These are phyloP conservation scores for Aspergillus baeticus DNA, from an alignment of 495 filamentous ascomycete genomes.

Conservation along the genomic window DNA sequence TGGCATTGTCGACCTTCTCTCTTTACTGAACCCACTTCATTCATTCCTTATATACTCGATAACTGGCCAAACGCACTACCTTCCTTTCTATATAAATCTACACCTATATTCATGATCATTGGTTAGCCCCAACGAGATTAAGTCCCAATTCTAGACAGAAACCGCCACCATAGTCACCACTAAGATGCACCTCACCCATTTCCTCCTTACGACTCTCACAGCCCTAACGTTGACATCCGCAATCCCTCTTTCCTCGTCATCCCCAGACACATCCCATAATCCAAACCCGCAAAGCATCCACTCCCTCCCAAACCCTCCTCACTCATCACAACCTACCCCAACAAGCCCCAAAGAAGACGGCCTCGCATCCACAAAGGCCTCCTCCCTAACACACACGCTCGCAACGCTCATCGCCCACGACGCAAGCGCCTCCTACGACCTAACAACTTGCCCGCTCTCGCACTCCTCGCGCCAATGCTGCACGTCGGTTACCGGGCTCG, in stretches of 20 bases:
- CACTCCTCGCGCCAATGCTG: constrained; percentile 32
- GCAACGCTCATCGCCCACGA: not conserved
- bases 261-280: not conserved
- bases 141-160: too few relatives aligned
- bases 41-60: too few relatives aligned
- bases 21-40: too few relatives aligned
- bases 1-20: too few relatives aligned
- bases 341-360: not conserved
- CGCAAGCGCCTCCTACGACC: not conserved
- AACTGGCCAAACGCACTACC: too few relatives aligned
- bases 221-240: constrained; percentile 14
- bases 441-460: not conserved
- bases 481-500: constrained; percentile 19
- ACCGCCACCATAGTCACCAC: too few relatives aligned
- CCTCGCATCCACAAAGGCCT: too few relatives aligned
- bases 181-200: constrained; percentile 7
- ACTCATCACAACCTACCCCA: not conserved
- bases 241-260: not conserved
- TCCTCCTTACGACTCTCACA: constrained; percentile 10
- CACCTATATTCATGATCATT: too few relatives aligned
- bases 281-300: not conserved
- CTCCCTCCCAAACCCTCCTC: not conserved
- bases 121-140: too few relatives aligned
- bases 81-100: too few relatives aligned
- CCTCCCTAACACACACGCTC: not conserved